A percentile compares a stretch with the other conserved stretches of the same genome.
These are phyloP conservation scores for Ophiostoma himal-ulmi DNA, from an alignment of 2,329 filamentous ascomycete species.

Conservation along the genomic window DNA sequence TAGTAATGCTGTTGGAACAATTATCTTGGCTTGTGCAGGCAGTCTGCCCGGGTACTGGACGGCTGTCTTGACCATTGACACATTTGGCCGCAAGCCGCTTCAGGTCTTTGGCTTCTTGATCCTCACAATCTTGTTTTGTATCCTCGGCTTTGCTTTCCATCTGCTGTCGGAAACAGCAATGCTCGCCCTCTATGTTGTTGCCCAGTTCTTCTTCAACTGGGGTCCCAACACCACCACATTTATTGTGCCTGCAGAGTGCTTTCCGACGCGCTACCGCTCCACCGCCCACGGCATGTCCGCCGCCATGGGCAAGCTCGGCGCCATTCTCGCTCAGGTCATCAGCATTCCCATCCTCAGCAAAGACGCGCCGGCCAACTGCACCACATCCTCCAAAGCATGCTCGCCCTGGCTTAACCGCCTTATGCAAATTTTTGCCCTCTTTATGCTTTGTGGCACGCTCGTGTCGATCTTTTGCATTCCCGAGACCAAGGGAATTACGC, in stretches of 20 bases:
- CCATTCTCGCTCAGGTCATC: slow-evolving; percentile 61
- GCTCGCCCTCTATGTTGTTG: slow-evolving; percentile 57
- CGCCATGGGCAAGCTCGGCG: slow-evolving; percentile 61
- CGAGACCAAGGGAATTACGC: slow-evolving; percentile 67
- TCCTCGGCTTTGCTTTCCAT: slow-evolving; percentile 57
- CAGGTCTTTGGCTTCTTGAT: slow-evolving; percentile 59
- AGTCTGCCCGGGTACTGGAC: slow-evolving; percentile 77
- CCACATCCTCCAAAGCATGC: slow-evolving; percentile 39
- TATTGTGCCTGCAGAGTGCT: slow-evolving; percentile 59
- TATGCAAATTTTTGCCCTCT: slow-evolving; percentile 71
- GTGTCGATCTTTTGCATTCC: slow-evolving; percentile 63
- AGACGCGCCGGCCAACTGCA: slow-evolving; percentile 46
- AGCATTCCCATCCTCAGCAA: slow-evolving; percentile 57
- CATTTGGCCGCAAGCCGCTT: slow-evolving; percentile 68
- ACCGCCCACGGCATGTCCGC: slow-evolving; percentile 61
- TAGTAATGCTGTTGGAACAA: slow-evolving; percentile 63
- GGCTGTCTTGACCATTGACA: slow-evolving; percentile 67
- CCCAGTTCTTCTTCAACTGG: slow-evolving; percentile 62
- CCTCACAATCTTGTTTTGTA: slow-evolving; percentile 55
- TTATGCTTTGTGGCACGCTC: slow-evolving; percentile 69
- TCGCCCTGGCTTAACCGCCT: slow-evolving; percentile 63
- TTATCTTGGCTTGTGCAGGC: slow-evolving; percentile 71
- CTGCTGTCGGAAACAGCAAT: slow-evolving; percentile 44
- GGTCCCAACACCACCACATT: slow-evolving; percentile 63
- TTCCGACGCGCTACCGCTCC: slow-evolving; percentile 57